phyloP scores from a whole-genome alignment of 805 yeast species.

The Candida pseudofarinosa region DNA sequence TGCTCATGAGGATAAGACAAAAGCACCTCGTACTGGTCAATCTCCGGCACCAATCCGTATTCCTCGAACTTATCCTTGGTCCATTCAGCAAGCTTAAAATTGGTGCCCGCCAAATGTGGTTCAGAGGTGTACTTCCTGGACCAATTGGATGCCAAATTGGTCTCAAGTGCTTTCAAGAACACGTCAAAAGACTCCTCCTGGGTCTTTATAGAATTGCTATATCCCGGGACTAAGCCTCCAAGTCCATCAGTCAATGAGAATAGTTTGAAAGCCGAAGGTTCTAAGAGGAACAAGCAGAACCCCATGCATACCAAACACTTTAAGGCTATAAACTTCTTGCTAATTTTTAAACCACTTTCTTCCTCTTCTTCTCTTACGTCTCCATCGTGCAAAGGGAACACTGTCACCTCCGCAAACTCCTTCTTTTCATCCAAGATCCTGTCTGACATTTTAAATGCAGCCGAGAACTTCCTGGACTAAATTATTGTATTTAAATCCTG shows the following conservation, averaged over 20 bases:
- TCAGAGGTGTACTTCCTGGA: constrained; percentile 36
- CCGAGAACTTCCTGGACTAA: no score
- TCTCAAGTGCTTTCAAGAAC: constrained; percentile 13
- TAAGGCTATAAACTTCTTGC: not conserved
- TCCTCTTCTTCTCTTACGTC: not conserved
- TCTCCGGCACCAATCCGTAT: constrained; percentile 46
- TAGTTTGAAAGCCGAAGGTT: not conserved
- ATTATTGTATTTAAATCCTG: no score
- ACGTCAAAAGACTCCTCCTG: not conserved
- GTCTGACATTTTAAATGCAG: not conserved
- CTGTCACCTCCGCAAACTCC: not conserved
- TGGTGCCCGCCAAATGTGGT: constrained; percentile 47
- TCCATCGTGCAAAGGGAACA: not conserved
- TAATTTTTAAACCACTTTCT: not conserved
- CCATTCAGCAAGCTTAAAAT: constrained; percentile 41
- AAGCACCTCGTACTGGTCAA: constrained; percentile 57
- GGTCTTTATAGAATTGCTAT: not conserved
- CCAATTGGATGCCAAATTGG: constrained; percentile 41
- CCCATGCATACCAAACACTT: not conserved
- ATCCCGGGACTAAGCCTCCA: not conserved
- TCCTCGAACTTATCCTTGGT: constrained; percentile 47
- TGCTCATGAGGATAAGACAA: constrained; percentile 49
- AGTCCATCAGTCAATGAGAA: not conserved
- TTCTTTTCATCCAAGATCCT: not conserved
- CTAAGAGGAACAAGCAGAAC: not conserved